phyloP scores from a whole-genome alignment of 345 rosid species.

The Camelina sativa region DNA sequence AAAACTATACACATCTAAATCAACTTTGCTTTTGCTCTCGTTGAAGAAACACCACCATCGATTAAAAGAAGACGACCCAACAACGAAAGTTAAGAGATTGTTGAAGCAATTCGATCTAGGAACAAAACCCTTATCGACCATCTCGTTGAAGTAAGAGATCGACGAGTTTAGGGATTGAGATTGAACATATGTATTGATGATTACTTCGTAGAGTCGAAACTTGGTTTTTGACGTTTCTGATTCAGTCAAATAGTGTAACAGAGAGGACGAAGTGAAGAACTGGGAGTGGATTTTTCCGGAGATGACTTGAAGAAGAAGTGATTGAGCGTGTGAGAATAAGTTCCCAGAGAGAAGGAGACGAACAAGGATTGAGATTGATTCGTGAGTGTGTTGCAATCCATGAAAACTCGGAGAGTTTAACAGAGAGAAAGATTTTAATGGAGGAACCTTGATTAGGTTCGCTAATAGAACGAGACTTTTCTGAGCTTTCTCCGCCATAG shows the following conservation, averaged over 20 bases:
- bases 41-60: constrained; percentile 54
- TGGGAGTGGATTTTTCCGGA: constrained; percentile 55
- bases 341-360: constrained; percentile 52
- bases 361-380: constrained; percentile 54
- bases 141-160: constrained; percentile 53
- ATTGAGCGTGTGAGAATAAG: constrained; percentile 51
- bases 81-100: constrained; percentile 50
- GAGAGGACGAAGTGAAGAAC: constrained; percentile 54
- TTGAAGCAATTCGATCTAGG: constrained; percentile 55
- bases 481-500: constrained; percentile 40
- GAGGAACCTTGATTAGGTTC: constrained; percentile 61
- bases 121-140: constrained; percentile 53
- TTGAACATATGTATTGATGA: constrained; percentile 56
- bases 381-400: constrained; percentile 55
- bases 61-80: constrained; percentile 49
- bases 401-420: constrained; percentile 48
- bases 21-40: constrained; percentile 43
- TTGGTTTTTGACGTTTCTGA: constrained; percentile 29
- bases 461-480: constrained; percentile 44
- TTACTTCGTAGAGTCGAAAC: constrained; percentile 53
- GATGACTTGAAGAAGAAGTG: constrained; percentile 54
- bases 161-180: constrained; percentile 51
- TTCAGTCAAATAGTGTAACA: constrained; percentile 48
- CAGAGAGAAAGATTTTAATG: constrained; percentile 52
- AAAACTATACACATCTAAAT: constrained; percentile 62